Conservation (phyloP, 148 eudicot genomes). For the Tetragonia tetragonoides region DNA sequence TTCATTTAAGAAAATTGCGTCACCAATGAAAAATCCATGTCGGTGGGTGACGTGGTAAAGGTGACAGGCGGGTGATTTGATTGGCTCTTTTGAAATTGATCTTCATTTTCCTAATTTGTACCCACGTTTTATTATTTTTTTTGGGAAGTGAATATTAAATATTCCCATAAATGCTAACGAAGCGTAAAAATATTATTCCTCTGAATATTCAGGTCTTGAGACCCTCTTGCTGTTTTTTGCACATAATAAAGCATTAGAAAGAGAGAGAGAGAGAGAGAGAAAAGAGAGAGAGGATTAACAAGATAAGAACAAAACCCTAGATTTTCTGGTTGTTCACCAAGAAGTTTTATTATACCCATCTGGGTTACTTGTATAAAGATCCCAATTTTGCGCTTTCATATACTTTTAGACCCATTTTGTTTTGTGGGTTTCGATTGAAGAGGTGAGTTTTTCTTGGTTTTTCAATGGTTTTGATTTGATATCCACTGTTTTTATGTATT, state of each 20-base stretch:
- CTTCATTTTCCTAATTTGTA: slow-evolving; percentile 16
- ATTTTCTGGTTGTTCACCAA: slow-evolving; percentile 16
- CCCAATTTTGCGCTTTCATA: slow-evolving; percentile 12
- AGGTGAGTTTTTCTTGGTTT: slow-evolving; percentile 12
- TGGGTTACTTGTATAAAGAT: slow-evolving; percentile 16
- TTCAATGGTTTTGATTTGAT: neutral
- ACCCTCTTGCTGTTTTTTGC: slow-evolving; percentile 2
- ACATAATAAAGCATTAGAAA: neutral
- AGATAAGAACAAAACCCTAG: slow-evolving; percentile 30
- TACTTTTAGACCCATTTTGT: neutral
- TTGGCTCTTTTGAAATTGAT: neutral
- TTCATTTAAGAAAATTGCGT: neutral
- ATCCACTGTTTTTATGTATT: neutral
- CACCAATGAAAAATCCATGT: neutral
- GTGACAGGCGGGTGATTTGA: slow-evolving; percentile 11
- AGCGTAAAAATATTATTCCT: slow-evolving; percentile 10
- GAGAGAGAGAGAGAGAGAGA: neutral
- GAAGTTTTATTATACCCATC: neutral
- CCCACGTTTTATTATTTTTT: slow-evolving; percentile 31
- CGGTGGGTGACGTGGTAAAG: slow-evolving; percentile 15
- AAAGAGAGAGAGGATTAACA: slow-evolving; percentile 7
- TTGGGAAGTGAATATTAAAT: neutral
- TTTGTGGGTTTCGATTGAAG: slow-evolving; percentile 2
- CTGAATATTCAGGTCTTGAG: slow-evolving; percentile 24
- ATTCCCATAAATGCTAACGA: neutral